A percentile compares a stretch with the other conserved stretches of the same genome.
Evolutionary conservation across 139 green algal species (phyloP).

Genomic region (Chlamydomonas eustigma): DNA sequence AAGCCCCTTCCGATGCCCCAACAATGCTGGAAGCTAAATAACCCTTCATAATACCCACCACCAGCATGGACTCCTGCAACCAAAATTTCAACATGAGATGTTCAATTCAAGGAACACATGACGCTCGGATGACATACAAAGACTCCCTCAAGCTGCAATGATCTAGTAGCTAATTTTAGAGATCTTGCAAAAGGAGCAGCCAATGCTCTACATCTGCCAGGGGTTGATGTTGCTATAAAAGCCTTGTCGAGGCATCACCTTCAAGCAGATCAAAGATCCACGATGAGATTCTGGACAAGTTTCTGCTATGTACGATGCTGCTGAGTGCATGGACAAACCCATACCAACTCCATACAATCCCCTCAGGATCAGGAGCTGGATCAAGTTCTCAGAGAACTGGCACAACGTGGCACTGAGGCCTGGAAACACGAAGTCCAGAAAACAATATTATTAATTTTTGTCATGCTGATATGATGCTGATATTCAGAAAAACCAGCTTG

Average conservation of each 20-base stretch:
- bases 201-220: too few relatives aligned
- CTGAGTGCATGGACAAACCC: background rate
- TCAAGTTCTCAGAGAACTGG: background rate
- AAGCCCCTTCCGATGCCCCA: background rate
- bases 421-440: too few relatives aligned
- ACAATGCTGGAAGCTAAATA: background rate
- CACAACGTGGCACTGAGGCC: background rate
- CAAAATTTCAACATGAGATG: background rate
- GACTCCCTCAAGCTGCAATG: too few relatives aligned
- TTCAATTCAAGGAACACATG: background rate
- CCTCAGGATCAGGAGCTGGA: background rate
- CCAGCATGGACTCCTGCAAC: conserved; percentile 7
- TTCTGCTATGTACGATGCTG: background rate
- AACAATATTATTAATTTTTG: too few relatives aligned
- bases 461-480: too few relatives aligned
- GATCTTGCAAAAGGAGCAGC: too few relatives aligned
- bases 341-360: background rate
- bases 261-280: background rate
- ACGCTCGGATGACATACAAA: too few relatives aligned
- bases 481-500: too few relatives aligned
- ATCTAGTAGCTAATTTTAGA: too few relatives aligned
- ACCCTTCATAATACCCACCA: background rate
- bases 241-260: too few relatives aligned
- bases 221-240: too few relatives aligned
- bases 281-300: background rate